Base-by-base conservation (phyloP, 2,329 filamentous ascomycete genomes). In the Exophiala alcalophila region DNA sequence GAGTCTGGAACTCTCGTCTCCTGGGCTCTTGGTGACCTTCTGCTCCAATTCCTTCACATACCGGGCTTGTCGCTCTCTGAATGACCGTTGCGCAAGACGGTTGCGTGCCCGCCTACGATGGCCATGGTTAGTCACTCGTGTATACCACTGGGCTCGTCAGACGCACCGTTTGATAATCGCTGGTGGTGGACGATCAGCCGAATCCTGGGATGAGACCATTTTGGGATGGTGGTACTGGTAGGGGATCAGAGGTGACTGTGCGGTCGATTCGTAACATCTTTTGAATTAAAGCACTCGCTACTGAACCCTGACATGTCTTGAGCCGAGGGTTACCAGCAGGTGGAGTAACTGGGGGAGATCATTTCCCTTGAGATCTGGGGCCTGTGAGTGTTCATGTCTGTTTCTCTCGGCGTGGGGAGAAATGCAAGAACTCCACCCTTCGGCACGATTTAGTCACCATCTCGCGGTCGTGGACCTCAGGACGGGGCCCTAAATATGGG, bases 41-140 rank as follows among this genome's bases (percentile, higher is more conserved):
- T 16, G 15, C 37, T 40, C 37, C 18, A 40, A 19, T 20, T 40
- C 27, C 20, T 40, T 32, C 9, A 40, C 26, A 18, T 40, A 40
- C 9, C 27, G 37, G 4, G 37, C 27, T 21, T 40, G 27, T 2
- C 37, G 37, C 10, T 40, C 37, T 24, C 37, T 31, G 37, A 40
- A 40, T 14, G 27, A 40, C 6, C 27, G 5, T 12, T 40, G 37
- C 12, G 37, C 14, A n/a, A 40, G 11, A 7, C 37, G 37, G 16
- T 40, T 40, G 10, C 37, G 27, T 8, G 31, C 14, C 8, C 31
- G 31, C 18, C 31, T 34, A 21, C 5, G 5, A n/a, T 14, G 32
- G 5, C n/a, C 20, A 35, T 35, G 15, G 32, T 35, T 16, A 35
- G 32, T 35, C 32, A 25, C 23, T 8, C n/a, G 16, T 15, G 15